These are phyloP conservation scores for Geranium brycei DNA, from an alignment of 345 rosid species.

Conservation along the genomic window DNA sequence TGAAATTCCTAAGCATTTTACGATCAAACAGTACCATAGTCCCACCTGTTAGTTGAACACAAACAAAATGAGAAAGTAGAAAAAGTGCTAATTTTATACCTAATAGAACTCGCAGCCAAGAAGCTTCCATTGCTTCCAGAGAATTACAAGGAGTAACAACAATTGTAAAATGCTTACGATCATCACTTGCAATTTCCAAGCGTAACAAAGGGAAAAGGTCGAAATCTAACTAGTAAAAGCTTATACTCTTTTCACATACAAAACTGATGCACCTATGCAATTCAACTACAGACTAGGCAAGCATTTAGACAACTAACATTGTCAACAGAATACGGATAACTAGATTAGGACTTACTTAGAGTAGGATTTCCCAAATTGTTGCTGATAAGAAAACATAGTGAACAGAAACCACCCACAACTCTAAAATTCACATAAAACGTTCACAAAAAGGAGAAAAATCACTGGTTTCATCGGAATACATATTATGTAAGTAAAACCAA, in stretches of 20 bases:
- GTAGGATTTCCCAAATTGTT: no score
- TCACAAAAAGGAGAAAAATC: not conserved
- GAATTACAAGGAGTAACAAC: no score
- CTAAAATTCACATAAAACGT: no score
- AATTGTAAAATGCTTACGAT: not conserved
- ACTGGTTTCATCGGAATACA: not conserved
- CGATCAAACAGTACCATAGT: constrained; percentile 66
- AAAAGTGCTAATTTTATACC: not conserved
- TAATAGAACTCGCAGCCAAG: not conserved
- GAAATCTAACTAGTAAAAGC: no score
- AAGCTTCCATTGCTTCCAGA: not conserved
- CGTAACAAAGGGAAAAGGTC: not conserved
- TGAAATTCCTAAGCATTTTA: constrained; percentile 91
- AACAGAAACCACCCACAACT: no score
- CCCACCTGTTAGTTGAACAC: constrained; percentile 50
- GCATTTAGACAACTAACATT: no score
- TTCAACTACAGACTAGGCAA: not conserved
- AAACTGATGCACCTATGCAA: not conserved
- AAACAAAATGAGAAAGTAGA: constrained; percentile 5
- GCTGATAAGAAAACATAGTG: no score
- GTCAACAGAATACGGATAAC: no score
- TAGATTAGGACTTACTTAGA: no score
- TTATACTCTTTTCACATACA: no score
- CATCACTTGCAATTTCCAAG: not conserved
- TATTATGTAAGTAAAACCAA: not conserved